Conservation (phyloP, 2,329 filamentous ascomycete genomes). For the Ascochyta viciae-villosae region DNA sequence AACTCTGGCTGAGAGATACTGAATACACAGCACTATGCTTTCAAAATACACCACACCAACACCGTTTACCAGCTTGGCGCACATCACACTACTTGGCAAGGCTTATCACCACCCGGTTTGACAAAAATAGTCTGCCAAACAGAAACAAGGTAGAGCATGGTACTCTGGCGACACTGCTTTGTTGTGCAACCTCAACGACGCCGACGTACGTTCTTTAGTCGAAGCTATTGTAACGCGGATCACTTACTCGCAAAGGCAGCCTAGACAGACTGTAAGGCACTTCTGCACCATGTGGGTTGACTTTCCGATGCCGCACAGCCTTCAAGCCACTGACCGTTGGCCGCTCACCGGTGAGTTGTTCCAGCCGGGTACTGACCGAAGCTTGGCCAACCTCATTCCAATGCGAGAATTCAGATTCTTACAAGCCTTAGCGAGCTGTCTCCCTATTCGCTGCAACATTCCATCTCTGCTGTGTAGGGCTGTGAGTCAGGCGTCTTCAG, state of each 20-base stretch:
- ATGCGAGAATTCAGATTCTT: conserved; percentile 17
- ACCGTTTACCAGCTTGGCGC: conserved; percentile 21
- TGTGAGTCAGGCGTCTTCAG: conserved; percentile 41
- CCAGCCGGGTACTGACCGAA: conserved; percentile 21
- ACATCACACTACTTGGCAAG: conserved; percentile 34
- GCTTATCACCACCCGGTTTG: conserved; percentile 33
- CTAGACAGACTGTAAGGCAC: conserved; percentile 29
- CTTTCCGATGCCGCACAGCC: conserved; percentile 34
- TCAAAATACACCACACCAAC: conserved; percentile 24
- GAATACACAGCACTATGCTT: conserved; percentile 14
- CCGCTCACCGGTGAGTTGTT: conserved; percentile 38
- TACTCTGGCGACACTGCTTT: conserved; percentile 28
- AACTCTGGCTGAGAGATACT: neutral
- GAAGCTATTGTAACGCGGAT: neutral
- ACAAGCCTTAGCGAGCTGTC: conserved; percentile 11
- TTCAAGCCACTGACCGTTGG: conserved; percentile 26
- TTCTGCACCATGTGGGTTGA: conserved; percentile 26
- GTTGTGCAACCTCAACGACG: conserved; percentile 19
- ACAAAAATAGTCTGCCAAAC: conserved; percentile 39
- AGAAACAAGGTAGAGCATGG: conserved; percentile 21
- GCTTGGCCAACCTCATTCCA: conserved; percentile 22
- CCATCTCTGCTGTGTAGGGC: conserved; percentile 31
- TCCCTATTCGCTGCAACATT: conserved; percentile 29
- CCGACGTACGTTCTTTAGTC: conserved; percentile 1
- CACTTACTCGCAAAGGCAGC: conserved; percentile 32